Base-by-base conservation (phyloP, 208 protist species). In the Leishmania mexicana region DNA sequence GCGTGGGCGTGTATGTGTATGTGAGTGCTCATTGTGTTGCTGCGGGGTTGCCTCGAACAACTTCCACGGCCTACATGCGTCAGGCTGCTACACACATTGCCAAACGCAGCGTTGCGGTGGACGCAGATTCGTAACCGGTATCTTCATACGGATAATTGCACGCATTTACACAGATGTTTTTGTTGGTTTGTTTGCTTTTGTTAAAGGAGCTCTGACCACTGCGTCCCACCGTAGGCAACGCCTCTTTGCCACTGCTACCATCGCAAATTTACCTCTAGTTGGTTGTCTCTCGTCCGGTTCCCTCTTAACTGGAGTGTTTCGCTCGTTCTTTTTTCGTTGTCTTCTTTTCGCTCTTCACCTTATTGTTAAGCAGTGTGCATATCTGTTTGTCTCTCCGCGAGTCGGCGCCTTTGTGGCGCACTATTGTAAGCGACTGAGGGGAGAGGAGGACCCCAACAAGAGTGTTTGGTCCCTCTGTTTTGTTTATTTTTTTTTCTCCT, bases 321-420 rank as follows among this genome's bases (percentile, higher is more conserved):
- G 10, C 35, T 76, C 17, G n/a, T 76, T n/a, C 53, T 5, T 62
- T 58, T 4, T 1, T 21, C 64, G 21, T 5, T 58, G 42, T 10
- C n/a, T 2, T 62, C 31, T 62, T 11, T 62, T 62, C 35, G 17
- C 51, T 58, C 35, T 31, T 76, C 51, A 54, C 73, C 24, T 47
- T 62, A 60, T 62, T 76, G 13, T 47, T 76, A 62, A 76, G 31
- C n/a, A 45, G 24, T 62, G 51, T 76, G 51, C 24, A 60, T 57
- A 42, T 76, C 51, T 64, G 19, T 28, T 10, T 76, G 49, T 42
- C 1, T 62, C 11, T 47, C 5, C 58, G 28, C 19, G 73, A 42
- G 35, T 28, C 45, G 40, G 10, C 35, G 51, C 51, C 51, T 76
- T 28, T 28, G 51, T 45, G 51, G 40, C 31, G 31, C 51, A 62